Base-by-base conservation (phyloP, 2,329 filamentous ascomycete species). In the Tympanopsis confertula region DNA sequence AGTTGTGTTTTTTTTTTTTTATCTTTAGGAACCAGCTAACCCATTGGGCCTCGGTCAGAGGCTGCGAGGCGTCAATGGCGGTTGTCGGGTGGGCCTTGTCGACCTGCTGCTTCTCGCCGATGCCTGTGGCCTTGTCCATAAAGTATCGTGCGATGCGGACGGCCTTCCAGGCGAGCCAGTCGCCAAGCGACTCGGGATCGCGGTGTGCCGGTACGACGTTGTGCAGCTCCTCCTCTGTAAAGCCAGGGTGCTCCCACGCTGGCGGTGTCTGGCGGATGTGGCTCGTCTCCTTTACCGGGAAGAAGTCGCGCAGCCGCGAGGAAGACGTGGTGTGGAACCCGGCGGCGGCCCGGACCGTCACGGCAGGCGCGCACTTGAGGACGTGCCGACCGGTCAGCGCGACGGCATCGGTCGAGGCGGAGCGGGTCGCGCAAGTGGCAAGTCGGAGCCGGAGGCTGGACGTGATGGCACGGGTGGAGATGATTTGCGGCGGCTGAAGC, bases 1-100 rank as follows among this genome's bases (percentile, higher is more conserved):
- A 10, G 24, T 10, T 28, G 24, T 40, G 35, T 52, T 37, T 51
- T 45, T 26, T 5, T 30, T 19, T 13, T 35, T n/a, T 1, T 20
- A 28, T 4, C 13, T 38, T 19, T n/a, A 28, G 17, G 14, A 5
- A 17, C 19, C 26, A 18, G 51, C 65, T 39, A 51, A 69, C 65
- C 81, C 91, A 98, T 62, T 96, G 91, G 4, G 79, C 67, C 55
- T 94, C 88, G 0, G 76, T 91, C 68, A 94, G 50, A 55, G 79
- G 62, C 66, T 73, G 62, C 38, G 73, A 51, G 40, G 72, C 68
- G 17, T 54, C 52, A 5, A 74, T 50, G 4, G 71, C 61, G 3
- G 68, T 75, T 0, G 73, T 78, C 5, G 74, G 73, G 41, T 71
- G 57, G 45, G 57, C 60, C 54, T 66, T 71, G 50, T 75, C 69